These are phyloP conservation scores for Eucalyptus curtisii DNA, from an alignment of 345 rosid genomes.

Conservation along the genomic window DNA sequence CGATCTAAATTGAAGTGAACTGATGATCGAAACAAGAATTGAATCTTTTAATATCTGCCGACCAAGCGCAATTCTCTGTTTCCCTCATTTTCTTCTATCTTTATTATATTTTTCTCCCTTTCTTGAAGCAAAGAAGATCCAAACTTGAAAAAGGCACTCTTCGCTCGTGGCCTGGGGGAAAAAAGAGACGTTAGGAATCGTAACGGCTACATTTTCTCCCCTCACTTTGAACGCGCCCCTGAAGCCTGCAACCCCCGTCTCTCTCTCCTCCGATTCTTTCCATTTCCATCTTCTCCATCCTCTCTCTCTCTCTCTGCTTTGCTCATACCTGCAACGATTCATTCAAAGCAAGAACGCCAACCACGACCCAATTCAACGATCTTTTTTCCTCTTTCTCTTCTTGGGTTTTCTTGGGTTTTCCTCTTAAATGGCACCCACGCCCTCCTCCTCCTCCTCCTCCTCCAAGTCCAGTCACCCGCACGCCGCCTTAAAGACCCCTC, in stretches of 20 bases:
- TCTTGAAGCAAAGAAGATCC: not conserved
- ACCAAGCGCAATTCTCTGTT: not conserved
- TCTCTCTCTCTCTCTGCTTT: not conserved
- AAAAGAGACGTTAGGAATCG: slow-evolving; percentile 14
- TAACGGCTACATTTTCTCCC: slow-evolving; percentile 31
- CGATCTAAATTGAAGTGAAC: not conserved
- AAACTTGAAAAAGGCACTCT: not conserved
- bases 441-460: slow-evolving; percentile 34
- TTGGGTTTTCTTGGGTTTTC: not conserved
- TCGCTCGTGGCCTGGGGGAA: not conserved
- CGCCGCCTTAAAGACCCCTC: slow-evolving; percentile 44
- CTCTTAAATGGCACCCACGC: slow-evolving; percentile 67
- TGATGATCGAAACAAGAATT: not conserved
- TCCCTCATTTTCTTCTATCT: not conserved
- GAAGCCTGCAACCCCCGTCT: not conserved
- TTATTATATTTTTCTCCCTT: not conserved
- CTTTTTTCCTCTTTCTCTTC: not conserved
- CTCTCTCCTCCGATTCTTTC: not conserved
- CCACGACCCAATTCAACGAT: not conserved
- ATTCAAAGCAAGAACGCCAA: not conserved
- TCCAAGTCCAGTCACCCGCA: slow-evolving; percentile 22
- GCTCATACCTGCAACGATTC: not conserved
- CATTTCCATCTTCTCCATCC: not conserved
- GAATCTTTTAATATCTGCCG: not conserved
- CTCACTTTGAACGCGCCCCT: slow-evolving; percentile 15